Conservation (phyloP, 2,329 filamentous ascomycete species). For the Apiospora arundinis region DNA sequence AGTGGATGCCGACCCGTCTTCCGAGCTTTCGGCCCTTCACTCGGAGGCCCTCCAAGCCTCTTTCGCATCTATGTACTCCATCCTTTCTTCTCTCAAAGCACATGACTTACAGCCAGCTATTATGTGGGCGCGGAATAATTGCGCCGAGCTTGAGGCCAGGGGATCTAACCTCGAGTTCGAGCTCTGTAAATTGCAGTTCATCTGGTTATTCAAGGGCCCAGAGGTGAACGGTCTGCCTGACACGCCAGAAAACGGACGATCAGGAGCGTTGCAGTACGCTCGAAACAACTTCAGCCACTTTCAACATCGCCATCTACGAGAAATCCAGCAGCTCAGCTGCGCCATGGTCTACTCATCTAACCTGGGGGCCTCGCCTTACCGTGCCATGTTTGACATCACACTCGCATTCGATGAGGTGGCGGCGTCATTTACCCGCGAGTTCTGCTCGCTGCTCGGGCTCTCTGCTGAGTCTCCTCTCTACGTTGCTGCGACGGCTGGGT, state of each 20-base stretch:
- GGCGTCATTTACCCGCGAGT: slow-evolving; percentile 89
- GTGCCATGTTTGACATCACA: slow-evolving; percentile 75
- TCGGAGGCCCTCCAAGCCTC: slow-evolving; percentile 75
- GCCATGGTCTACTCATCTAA: slow-evolving; percentile 83
- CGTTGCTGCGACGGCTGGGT: slow-evolving; percentile 88
- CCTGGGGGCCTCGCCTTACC: slow-evolving; percentile 78
- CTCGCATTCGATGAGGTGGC: slow-evolving; percentile 84
- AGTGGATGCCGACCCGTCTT: slow-evolving; percentile 42
- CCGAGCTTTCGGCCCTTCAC: slow-evolving; percentile 63
- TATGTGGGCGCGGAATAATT: slow-evolving; percentile 79
- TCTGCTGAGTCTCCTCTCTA: slow-evolving; percentile 93
- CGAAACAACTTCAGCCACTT: slow-evolving; percentile 76
- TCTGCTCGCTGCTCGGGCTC: slow-evolving; percentile 88
- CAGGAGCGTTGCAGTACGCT: slow-evolving; percentile 78
- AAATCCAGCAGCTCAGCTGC: slow-evolving; percentile 81
- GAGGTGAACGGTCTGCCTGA: slow-evolving; percentile 61
- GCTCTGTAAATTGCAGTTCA: slow-evolving; percentile 85
- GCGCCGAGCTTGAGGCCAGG: slow-evolving; percentile 72
- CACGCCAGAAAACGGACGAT: slow-evolving; percentile 56
- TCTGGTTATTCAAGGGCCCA: slow-evolving; percentile 81
- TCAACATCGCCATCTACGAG: slow-evolving; percentile 73
- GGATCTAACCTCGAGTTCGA: slow-evolving; percentile 97
- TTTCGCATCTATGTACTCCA: slow-evolving; percentile 90
- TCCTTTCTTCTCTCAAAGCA: slow-evolving; percentile 77
- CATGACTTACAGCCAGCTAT: slow-evolving; percentile 85